Conservation (phyloP, 805 yeast genomes). For the Torulaspora delbrueckii region DNA sequence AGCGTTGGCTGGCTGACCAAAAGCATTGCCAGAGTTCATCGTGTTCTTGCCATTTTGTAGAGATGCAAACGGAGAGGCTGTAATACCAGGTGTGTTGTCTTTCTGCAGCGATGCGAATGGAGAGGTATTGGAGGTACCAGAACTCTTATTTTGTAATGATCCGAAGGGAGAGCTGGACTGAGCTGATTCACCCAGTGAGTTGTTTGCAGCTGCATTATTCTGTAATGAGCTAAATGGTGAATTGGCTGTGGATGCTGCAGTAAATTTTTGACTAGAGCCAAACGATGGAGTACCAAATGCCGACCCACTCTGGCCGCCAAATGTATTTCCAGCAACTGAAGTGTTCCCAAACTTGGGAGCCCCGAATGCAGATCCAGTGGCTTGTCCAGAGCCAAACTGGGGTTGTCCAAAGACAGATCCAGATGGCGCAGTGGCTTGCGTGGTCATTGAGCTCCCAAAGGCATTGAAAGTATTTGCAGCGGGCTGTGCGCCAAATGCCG, state of each 20-base stretch:
- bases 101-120: conserved; percentile 11
- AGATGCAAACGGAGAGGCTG: neutral
- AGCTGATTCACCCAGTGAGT: neutral
- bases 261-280: neutral
- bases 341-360: conserved; percentile 21
- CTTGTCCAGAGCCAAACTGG: conserved; percentile 24
- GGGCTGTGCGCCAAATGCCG: conserved; percentile 24
- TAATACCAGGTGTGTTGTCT: neutral
- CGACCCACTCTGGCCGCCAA: conserved; percentile 1
- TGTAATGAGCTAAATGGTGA: conserved; percentile 10
- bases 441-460: conserved; percentile 3
- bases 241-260: neutral
- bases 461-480: conserved; percentile 5
- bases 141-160: conserved; percentile 2
- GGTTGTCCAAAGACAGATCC: conserved; percentile 15
- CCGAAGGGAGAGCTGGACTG: conserved; percentile 4
- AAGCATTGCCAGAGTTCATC: neutral
- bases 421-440: conserved; percentile 2
- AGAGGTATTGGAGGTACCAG: conserved; percentile 2
- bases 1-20: neutral
- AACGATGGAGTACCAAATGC: conserved; percentile 22
- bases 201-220: neutral
- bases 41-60: neutral
- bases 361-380: conserved; percentile 19
- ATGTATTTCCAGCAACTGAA: conserved; percentile 12